phyloP scores from a whole-genome alignment of 768 basidiomycete genomes.

The Boletus fagicola region DNA sequence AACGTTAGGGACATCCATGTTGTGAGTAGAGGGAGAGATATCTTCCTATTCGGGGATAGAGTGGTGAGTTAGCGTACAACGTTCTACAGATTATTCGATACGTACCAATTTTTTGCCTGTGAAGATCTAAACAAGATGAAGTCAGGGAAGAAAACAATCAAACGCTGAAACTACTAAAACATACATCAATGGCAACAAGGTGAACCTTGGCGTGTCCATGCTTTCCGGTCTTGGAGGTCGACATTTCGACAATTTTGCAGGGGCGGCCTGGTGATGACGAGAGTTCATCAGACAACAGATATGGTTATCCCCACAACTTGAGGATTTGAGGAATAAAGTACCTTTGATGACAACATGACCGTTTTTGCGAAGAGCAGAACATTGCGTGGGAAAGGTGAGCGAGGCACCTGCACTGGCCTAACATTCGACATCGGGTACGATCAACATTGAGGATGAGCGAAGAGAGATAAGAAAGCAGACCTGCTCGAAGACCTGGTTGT shows the following conservation, averaged over 20 bases:
- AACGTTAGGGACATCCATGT: conserved; percentile 99
- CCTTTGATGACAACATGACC: conserved; percentile 97
- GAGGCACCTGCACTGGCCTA: conserved; percentile 77
- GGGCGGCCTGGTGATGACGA: conserved; percentile 58
- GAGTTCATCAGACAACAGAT: conserved; percentile 2
- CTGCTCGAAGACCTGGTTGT: conserved; percentile 86
- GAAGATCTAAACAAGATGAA: conserved; percentile 71
- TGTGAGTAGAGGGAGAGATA: conserved; percentile 96
- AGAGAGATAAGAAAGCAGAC: conserved; percentile 37
- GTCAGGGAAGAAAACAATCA: conserved; percentile 5
- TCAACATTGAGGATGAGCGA: conserved; percentile 12
- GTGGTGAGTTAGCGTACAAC: neutral
- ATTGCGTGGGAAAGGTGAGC: conserved; percentile 83
- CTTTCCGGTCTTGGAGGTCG: conserved; percentile 99
- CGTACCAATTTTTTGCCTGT: conserved; percentile 93
- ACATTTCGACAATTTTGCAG: conserved; percentile 99
- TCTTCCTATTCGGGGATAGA: conserved; percentile 61
- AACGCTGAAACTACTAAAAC: conserved; percentile 32
- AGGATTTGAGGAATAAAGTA: conserved; percentile 16
- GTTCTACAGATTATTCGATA: neutral
- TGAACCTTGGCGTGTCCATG: conserved; percentile 99
- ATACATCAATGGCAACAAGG: conserved; percentile 92
- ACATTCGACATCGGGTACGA: conserved; percentile 17
- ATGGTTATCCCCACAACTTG: neutral
- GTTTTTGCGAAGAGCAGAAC: conserved; percentile 92